Conservation (phyloP, 2,329 filamentous ascomycete genomes). For the Fusarium coicis region DNA sequence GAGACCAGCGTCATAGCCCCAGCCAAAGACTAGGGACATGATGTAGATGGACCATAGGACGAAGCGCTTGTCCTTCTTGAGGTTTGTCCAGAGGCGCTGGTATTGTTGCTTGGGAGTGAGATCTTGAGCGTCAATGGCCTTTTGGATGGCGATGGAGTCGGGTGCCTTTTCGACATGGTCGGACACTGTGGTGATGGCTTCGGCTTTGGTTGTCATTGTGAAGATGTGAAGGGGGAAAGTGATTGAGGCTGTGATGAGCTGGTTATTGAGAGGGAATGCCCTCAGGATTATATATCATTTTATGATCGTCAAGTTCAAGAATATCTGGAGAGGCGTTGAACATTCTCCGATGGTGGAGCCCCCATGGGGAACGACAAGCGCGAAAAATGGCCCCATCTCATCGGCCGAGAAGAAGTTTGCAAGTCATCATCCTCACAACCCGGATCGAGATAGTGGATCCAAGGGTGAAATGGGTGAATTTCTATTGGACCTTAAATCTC, state of each 20-base stretch:
- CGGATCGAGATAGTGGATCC: not conserved
- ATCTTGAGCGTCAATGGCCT: conserved; percentile 26
- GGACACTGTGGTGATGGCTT: not conserved
- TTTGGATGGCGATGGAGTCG: conserved; percentile 2
- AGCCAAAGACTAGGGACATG: conserved; percentile 50
- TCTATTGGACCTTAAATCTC: not conserved
- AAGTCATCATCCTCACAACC: not conserved
- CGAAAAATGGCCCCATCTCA: not conserved
- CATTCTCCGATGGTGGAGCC: not conserved
- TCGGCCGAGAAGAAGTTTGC: not conserved
- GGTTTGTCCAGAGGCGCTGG: conserved; percentile 42
- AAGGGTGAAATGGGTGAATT: conserved; percentile 20
- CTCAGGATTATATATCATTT: not conserved
- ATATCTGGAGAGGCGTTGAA: not conserved
- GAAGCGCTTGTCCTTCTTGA: conserved; percentile 44
- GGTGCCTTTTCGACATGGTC: conserved; percentile 14
- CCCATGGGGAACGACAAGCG: conserved; percentile 2
- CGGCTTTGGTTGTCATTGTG: conserved; percentile 6
- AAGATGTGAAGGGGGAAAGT: not conserved
- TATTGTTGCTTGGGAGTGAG: conserved; percentile 44
- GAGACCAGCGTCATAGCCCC: conserved; percentile 51
- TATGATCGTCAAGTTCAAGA: no score
- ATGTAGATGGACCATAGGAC: conserved; percentile 45
- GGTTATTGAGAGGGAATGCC: fast-evolving
- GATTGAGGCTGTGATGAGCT: not conserved